These are phyloP conservation scores for Ascochyta koolunga DNA, from an alignment of 2,329 filamentous ascomycete species.

Conservation along the genomic window DNA sequence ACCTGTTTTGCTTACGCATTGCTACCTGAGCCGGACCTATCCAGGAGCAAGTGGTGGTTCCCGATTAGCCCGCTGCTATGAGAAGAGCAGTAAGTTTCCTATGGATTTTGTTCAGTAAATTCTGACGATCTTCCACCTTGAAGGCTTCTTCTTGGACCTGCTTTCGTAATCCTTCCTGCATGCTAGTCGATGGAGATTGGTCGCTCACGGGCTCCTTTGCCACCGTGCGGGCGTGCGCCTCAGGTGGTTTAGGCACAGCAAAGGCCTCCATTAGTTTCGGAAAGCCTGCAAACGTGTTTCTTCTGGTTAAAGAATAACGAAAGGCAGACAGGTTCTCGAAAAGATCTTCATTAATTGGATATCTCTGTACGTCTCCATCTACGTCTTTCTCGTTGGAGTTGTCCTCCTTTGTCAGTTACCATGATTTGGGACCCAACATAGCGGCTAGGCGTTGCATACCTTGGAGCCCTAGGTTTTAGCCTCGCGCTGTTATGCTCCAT, in stretches of 20 bases:
- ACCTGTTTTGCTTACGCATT: background rate
- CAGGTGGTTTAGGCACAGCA: background rate
- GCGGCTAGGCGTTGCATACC: too few relatives aligned
- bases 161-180: background rate
- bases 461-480: too few relatives aligned
- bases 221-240: background rate
- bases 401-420: background rate
- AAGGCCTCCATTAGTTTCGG: background rate
- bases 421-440: too few relatives aligned
- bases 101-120: background rate
- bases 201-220: background rate
- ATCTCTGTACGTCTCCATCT: background rate
- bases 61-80: background rate
- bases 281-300: background rate
- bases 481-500: too few relatives aligned
- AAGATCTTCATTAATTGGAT: background rate
- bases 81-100: background rate
- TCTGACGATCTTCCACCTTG: background rate
- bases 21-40: background rate
- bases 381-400: background rate
- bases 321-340: background rate
- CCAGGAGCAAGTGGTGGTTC: background rate
- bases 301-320: background rate
- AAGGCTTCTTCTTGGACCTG: background rate
- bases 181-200: background rate